Base-by-base conservation (phyloP, 1,139 yeast species). In the Candida gigantensis region DNA sequence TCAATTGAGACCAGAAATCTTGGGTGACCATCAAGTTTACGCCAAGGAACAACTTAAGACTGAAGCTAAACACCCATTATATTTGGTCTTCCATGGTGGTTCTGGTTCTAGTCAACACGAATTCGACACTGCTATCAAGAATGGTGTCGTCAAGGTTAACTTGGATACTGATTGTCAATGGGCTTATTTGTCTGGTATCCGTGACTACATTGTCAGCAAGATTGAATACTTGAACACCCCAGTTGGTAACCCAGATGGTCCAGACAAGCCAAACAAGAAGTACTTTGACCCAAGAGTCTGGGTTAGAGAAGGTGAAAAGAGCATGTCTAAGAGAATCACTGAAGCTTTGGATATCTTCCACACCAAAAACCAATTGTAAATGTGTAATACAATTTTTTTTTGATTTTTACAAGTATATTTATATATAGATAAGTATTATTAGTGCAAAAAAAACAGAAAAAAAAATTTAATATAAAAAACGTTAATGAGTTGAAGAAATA, bases 251-350 rank as follows among this genome's bases (percentile, higher is more conserved):
- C 98, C 99, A 73, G 97, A 92, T 20, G 98, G 97, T 68, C 94
- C 75, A 40, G 97, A 92, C 76, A 87, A 89, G 80, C 98, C 98
- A 77, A 86, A 86, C 85, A 90, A 90, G 89, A 90, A 90, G 78
- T 89, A 73, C 88, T 92, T 88, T 67, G 99, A 92, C 77, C 99
- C 99, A 75, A 92, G 99, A 84, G 97, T 90, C 72, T 92, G 98
- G 98, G 97, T 92, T 55, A 90, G 98, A 81, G 97, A 90, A 74
- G 98, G 98, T 79, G 99, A 92, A 79, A 88, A 89, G 90, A 89
- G 97, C 67, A 92, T 92, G 97, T 57, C 81, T 52, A 73, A 69
- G 53, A 87, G 97, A 81, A 78, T 94, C 60, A 53, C 83, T 48
- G 84, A 82, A 68, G 94, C 95, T 61, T 79, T 92, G 66, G 77